Conservation (phyloP, 768 basidiomycete genomes). For the Xerocomellus dryophilus region DNA sequence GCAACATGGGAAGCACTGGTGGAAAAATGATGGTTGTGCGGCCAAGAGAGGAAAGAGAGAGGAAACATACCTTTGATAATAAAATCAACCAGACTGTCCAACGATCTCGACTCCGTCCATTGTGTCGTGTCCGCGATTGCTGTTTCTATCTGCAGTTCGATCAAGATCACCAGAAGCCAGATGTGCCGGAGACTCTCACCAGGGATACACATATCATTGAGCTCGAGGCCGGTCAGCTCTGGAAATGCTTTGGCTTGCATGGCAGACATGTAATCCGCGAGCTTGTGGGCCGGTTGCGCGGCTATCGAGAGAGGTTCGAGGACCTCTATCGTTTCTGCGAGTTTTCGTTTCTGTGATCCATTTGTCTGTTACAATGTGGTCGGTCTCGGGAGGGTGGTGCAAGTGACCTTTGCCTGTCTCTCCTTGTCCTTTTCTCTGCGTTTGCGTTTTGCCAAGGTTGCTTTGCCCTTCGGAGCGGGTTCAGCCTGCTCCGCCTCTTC, state of each 20-base stretch:
- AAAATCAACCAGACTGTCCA: conserved; percentile 72
- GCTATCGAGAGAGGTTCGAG: conserved; percentile 47
- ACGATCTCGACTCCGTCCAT: conserved; percentile 69
- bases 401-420: conserved; percentile 60
- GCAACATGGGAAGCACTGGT: conserved; percentile 64
- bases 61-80: conserved; percentile 62
- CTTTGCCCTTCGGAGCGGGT: conserved; percentile 16
- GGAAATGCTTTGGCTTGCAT: conserved; percentile 70
- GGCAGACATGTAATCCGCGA: conserved; percentile 61
- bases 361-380: conserved; percentile 9
- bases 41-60: neutral
- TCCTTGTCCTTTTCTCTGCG: conserved; percentile 72
- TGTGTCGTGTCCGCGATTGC: conserved; percentile 72
- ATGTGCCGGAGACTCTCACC: conserved; percentile 45
- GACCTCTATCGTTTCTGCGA: conserved; percentile 44
- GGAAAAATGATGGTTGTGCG: neutral
- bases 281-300: conserved; percentile 50
- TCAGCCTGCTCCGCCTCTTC: conserved; percentile 41
- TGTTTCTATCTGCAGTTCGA: conserved; percentile 59
- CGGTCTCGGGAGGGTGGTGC: conserved; percentile 13
- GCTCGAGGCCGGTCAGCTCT: conserved; percentile 70
- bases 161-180: conserved; percentile 35
- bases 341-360: conserved; percentile 56
- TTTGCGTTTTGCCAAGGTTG: conserved; percentile 57
- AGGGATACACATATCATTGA: conserved; percentile 74